Conservation (phyloP, 1,284 basidiomycete genomes). For the Leccinum holopus region DNA sequence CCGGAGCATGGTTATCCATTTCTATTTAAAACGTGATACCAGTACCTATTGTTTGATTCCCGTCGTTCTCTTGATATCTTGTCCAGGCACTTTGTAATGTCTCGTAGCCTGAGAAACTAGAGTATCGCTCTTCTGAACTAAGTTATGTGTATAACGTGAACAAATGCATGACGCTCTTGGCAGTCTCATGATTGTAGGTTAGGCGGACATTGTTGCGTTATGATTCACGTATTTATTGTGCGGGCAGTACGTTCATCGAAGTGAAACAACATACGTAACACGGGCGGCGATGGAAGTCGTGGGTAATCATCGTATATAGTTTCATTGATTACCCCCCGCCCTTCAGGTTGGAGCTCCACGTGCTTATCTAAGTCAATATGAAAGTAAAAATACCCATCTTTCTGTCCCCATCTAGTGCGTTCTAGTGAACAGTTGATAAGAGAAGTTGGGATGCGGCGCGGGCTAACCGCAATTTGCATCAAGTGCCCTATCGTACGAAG, state of each 20-base stretch:
- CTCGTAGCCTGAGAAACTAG: background rate
- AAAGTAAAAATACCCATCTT: background rate
- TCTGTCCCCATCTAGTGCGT: background rate
- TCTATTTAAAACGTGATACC: conserved; percentile 5
- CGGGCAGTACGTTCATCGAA: background rate
- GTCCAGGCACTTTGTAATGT: conserved; percentile 6
- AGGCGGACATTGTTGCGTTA: background rate
- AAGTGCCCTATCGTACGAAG: background rate
- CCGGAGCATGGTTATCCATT: conserved; percentile 1
- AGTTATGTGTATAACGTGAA: too few relatives aligned
- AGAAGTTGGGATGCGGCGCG: background rate
- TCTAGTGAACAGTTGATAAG: background rate
- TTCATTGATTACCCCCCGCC: background rate
- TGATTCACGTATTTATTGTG: background rate
- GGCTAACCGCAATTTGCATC: background rate
- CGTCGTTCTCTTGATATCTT: background rate
- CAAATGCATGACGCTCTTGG: background rate
- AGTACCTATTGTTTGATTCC: conserved; percentile 1
- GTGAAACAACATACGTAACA: background rate
- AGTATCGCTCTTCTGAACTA: background rate
- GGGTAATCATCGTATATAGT: background rate
- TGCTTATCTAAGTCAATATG: background rate
- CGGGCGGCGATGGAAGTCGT: background rate
- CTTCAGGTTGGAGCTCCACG: background rate
- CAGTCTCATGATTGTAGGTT: background rate